Conservation (phyloP, 2,329 filamentous ascomycete species). For the Reticulascus tulasneorum region DNA sequence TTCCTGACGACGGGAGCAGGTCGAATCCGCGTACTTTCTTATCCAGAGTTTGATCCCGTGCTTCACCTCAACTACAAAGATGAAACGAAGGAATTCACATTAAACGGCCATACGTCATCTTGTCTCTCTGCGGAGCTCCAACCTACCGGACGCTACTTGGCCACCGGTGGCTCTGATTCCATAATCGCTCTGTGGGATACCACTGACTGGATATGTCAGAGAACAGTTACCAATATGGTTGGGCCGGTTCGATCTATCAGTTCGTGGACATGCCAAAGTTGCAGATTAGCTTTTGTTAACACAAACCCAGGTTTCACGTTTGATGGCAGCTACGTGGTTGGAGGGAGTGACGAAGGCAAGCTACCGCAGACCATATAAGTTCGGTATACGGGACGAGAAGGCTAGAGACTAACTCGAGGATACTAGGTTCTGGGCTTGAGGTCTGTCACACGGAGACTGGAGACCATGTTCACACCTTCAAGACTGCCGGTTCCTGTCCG, state of each 20-base stretch:
- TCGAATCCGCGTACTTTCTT: slow-evolving; percentile 65
- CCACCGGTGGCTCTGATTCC: slow-evolving; percentile 71
- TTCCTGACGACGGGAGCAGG: slow-evolving; percentile 70
- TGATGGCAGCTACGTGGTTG: slow-evolving; percentile 71
- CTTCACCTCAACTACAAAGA: slow-evolving; percentile 44
- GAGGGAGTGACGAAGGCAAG: slow-evolving; percentile 68
- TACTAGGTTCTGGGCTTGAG: slow-evolving; percentile 56
- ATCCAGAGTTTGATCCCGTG: slow-evolving; percentile 58
- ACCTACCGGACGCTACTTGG: slow-evolving; percentile 66
- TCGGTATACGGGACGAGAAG: not conserved
- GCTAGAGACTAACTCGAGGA: not conserved
- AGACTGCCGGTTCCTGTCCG: slow-evolving; percentile 60
- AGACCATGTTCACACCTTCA: slow-evolving; percentile 67
- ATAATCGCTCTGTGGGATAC: slow-evolving; percentile 77
- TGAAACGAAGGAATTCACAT: slow-evolving; percentile 49
- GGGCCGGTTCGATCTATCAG: slow-evolving; percentile 67
- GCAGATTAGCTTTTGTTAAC: no score
- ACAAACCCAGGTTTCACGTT: slow-evolving; percentile 70
- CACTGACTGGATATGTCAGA: slow-evolving; percentile 69
- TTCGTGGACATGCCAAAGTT: no score
- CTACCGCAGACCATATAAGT: no score
- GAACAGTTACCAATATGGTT: slow-evolving; percentile 65
- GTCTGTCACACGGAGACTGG: slow-evolving; percentile 71
- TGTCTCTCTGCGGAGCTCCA: slow-evolving; percentile 67
- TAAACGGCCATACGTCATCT: slow-evolving; percentile 70